phyloP scores from a whole-genome alignment of 371 early-diverging fungal genomes.

The Lichtheimia ornata region DNA sequence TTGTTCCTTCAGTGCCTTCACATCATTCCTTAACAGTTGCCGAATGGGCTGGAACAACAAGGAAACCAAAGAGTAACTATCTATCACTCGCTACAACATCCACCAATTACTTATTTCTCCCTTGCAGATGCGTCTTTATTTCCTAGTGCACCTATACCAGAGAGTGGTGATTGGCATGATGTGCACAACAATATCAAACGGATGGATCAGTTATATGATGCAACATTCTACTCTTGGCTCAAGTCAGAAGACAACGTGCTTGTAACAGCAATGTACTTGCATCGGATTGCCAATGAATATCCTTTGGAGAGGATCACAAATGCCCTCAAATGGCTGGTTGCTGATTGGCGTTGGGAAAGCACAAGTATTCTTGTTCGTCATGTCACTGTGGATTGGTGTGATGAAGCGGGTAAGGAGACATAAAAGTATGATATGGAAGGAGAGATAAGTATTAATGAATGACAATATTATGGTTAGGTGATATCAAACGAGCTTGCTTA shows the following conservation, averaged over 20 bases:
- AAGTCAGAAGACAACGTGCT: conserved; percentile 72
- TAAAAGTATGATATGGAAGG: not conserved
- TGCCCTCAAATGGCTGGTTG: conserved; percentile 70
- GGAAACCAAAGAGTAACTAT: not conserved
- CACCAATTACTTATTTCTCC: not conserved
- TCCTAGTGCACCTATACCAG: conserved; percentile 1
- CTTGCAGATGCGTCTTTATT: not conserved
- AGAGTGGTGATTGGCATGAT: conserved; percentile 53
- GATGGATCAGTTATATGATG: conserved; percentile 75
- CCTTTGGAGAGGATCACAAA: conserved; percentile 67
- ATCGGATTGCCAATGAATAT: conserved; percentile 75
- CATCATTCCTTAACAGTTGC: conserved; percentile 33
- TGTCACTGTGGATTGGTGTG: conserved; percentile 68
- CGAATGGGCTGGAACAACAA: conserved; percentile 36
- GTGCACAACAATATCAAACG: conserved; percentile 65
- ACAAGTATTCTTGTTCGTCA: conserved; percentile 65
- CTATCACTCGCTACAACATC: not conserved
- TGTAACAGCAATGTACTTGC: conserved; percentile 67
- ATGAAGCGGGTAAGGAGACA: conserved; percentile 29
- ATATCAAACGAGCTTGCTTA: conserved; percentile 54
- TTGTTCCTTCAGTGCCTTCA: conserved; percentile 33
- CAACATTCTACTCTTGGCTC: conserved; percentile 74
- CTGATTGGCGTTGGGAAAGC: conserved; percentile 69
- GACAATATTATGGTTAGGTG: conserved; percentile 27
- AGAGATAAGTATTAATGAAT: not conserved